Base-by-base conservation (phyloP, 345 rosid genomes). In the Salix suchowensis region DNA sequence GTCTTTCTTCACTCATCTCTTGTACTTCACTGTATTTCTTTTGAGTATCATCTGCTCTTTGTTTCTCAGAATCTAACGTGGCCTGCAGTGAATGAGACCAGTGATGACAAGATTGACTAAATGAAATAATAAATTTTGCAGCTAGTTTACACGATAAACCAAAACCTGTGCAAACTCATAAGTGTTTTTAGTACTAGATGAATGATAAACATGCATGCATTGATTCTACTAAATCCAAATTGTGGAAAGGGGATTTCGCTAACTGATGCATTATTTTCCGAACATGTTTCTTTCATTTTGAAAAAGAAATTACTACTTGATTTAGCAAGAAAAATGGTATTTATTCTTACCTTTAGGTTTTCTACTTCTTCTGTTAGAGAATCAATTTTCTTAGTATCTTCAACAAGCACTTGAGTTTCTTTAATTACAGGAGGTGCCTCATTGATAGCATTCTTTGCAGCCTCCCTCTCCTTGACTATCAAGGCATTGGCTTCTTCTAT, bases 1-100 rank as follows among this genome's bases (percentile, higher is more conserved):
- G 44, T 74, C 77, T 88, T 40, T 86, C 92, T 81, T 94, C 97
- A 23, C 81, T 85, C 24, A 77, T 48, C 74, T 79, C 88, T 78
- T 84, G 82, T 71, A 78, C 77, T 84, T 90, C 98, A 55, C 83
- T 84, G 62, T 76, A 85, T 79, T 89, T 92, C 78, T 52, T 85
- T 73, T 84, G 88, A n/a, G 86, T 82, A 34, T 86, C 92, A 65
- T 88, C 83, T 44, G 91, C 97, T 70, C 89, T 84, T 81, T 84
- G 83, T 82, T 88, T 86, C 80, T 92, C 97, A 12, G 88, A 85
- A 39, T 92, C 87, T 77, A 94, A 66, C 71, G 87, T 74, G 68
- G 76, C 79, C 98, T 94, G 85, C 61, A 4, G 65, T 39, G 70
- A 34, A 69, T n/a, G 71, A 79, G 39, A 28, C 39, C 54, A 73